Conservation (phyloP, 805 yeast genomes). For the Kuraishia ogatae region DNA sequence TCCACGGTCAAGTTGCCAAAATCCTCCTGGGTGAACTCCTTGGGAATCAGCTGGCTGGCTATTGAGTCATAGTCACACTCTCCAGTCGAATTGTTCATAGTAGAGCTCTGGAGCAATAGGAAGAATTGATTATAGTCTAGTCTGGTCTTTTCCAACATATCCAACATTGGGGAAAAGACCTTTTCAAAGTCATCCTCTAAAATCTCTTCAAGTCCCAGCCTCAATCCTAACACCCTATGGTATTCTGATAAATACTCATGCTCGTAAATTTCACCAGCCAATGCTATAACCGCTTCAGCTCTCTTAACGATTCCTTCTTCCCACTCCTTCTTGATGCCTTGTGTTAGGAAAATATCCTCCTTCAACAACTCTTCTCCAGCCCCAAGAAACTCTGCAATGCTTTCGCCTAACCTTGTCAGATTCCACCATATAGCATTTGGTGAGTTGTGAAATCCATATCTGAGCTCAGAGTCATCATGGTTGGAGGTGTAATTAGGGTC, state of each 20-base stretch:
- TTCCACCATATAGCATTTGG: slow-evolving; percentile 94
- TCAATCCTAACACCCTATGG: slow-evolving; percentile 42
- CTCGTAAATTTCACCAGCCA: slow-evolving; percentile 59
- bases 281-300: slow-evolving; percentile 56
- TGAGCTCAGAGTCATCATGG: slow-evolving; percentile 64
- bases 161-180: slow-evolving; percentile 52
- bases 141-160: slow-evolving; percentile 48
- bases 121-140: slow-evolving; percentile 81
- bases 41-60: slow-evolving; percentile 19
- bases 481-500: slow-evolving; percentile 82
- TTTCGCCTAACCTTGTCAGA: slow-evolving; percentile 75
- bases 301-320: slow-evolving; percentile 44
- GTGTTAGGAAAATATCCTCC: slow-evolving; percentile 29
- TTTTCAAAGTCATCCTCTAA: slow-evolving; percentile 31
- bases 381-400: slow-evolving; percentile 73
- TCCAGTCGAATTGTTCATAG: slow-evolving; percentile 17
- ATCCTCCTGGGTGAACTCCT: slow-evolving; percentile 15
- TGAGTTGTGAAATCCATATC: slow-evolving; percentile 78
- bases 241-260: slow-evolving; percentile 51
- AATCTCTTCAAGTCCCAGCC: slow-evolving; percentile 56
- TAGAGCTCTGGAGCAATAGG: slow-evolving; percentile 43
- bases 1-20: slow-evolving; percentile 20
- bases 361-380: slow-evolving; percentile 48
- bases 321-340: slow-evolving; percentile 38
- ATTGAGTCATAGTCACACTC: slow-evolving; percentile 21